Percentiles rank a stretch among this genome's conserved stretches.
These are phyloP conservation scores for Sanghuangporus baumii DNA, from an alignment of 1,284 basidiomycete species.

Conservation along the genomic window DNA sequence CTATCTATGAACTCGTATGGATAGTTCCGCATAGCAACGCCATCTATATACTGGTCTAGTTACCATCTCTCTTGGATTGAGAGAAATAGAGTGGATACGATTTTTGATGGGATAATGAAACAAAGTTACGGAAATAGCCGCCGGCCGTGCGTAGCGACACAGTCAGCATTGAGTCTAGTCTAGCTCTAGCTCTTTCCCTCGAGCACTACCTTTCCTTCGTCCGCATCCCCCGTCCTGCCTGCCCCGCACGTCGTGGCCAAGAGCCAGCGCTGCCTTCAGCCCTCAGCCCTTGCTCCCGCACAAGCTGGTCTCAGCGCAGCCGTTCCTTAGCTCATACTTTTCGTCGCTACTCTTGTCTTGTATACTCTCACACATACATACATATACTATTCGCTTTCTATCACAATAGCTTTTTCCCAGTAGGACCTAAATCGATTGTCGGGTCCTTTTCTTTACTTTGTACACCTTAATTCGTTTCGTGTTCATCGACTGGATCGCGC, in stretches of 20 bases:
- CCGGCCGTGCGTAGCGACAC: background rate
- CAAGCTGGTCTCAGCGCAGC: constrained; percentile 1
- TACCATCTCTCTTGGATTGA: background rate
- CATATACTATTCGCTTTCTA: background rate
- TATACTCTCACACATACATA: background rate
- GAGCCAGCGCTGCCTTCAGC: constrained; percentile 7
- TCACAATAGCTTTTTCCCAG: background rate
- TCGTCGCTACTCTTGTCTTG: background rate
- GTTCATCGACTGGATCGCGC: background rate
- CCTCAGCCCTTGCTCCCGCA: background rate
- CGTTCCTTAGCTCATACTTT: background rate
- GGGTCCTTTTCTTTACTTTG: background rate
- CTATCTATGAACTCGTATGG: background rate
- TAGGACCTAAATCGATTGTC: background rate
- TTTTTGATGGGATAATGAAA: background rate
- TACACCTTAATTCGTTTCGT: background rate
- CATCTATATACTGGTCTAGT: background rate
- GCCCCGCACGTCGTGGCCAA: constrained; percentile 8
- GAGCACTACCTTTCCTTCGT: background rate
- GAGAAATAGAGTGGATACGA: background rate
- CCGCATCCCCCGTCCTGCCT: background rate
- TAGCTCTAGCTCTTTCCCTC: no score
- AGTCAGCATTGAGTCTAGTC: background rate
- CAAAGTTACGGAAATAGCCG: background rate
- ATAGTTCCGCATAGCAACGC: no score